Base-by-base conservation (phyloP, 2,329 filamentous ascomycete genomes). In the Cladosporium sp. region DNA sequence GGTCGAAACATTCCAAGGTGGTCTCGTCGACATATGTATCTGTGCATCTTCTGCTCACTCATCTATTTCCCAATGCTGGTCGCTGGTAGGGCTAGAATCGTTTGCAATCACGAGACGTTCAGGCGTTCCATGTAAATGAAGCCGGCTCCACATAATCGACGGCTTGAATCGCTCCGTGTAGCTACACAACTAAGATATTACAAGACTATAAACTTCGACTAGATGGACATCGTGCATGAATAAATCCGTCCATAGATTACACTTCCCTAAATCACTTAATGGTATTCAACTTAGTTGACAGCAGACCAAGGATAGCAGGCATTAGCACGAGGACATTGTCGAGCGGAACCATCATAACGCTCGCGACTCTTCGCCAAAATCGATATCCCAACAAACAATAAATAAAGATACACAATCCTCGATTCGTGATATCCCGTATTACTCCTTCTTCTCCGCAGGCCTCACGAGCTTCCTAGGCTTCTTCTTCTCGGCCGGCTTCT, bases 401-500 rank as follows among this genome's bases (percentile, higher is more conserved):
- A 24, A 25, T 48, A 35, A 25, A 19, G 12, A 35, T 37, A 37
- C 47, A 50, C 9, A 17, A 13, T 37, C 47, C 3, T 24, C 20
- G 17, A 24, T n/a, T n/a, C 20, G 15, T 8, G 10, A 45, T 45
- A 1, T 2, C 25, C 12, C 8, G 4, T 5, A 45, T 50, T 25
- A 50, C 47, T 50, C 34, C 47, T 50, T 50, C 34, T 32, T 32
- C 12, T 32, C 28, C 9, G 28, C 28, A 7, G 28, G 28, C 28
- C 54, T 59, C 48, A 49, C 47, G 36, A 69, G 51, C 56, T 69
- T 69, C 39, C 64, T 57, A 34, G 67, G 67, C 60, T 69, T 69
- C 61, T 68, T 69, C 60, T 61, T 69, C 61, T 68, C 66, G 3
- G 50, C 62, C 24, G 65, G 60, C 54, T 60, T 67, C 60, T 66